Conservation (phyloP, 495 filamentous ascomycete genomes). For the Lentithecium fluviatile region DNA sequence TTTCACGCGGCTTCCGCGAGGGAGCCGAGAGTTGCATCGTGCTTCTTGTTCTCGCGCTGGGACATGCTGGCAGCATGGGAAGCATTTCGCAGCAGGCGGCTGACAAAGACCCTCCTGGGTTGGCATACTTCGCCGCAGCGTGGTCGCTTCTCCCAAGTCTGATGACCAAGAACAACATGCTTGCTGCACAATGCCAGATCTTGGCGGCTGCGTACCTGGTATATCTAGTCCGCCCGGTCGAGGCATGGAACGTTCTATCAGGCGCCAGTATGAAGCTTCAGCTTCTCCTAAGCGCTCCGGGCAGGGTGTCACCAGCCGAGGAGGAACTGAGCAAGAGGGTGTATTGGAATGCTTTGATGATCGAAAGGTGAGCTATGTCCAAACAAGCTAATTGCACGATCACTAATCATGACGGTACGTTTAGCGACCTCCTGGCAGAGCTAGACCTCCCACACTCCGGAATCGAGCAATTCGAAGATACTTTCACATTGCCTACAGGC, state of each 20-base stretch:
- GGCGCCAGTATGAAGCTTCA: slow-evolving; percentile 79
- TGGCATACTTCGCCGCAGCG: slow-evolving; percentile 75
- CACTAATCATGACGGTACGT: slow-evolving; percentile 12
- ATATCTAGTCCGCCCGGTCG: slow-evolving; percentile 75
- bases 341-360: slow-evolving; percentile 80
- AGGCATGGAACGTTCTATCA: slow-evolving; percentile 78
- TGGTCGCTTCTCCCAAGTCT: slow-evolving; percentile 74
- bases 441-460: slow-evolving; percentile 79
- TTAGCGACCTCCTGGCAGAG: slow-evolving; percentile 70
- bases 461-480: slow-evolving; percentile 75
- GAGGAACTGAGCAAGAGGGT: slow-evolving; percentile 72
- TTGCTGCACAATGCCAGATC: slow-evolving; percentile 75
- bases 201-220: slow-evolving; percentile 77
- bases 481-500: slow-evolving; percentile 71
- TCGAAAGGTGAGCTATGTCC: slow-evolving; percentile 54
- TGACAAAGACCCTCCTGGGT: slow-evolving; percentile 71
- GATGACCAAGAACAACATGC: slow-evolving; percentile 74
- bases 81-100: slow-evolving; percentile 71
- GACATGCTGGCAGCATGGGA: slow-evolving; percentile 65
- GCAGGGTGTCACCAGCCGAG: slow-evolving; percentile 64
- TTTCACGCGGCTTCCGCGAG: slow-evolving; percentile 69
- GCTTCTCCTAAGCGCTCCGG: slow-evolving; percentile 68
- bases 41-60: slow-evolving; percentile 74
- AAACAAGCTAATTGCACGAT: not conserved
- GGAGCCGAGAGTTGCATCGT: slow-evolving; percentile 81